Conservation (phyloP, 2,329 filamentous ascomycete species). For the Mycosphaerella sp. region DNA sequence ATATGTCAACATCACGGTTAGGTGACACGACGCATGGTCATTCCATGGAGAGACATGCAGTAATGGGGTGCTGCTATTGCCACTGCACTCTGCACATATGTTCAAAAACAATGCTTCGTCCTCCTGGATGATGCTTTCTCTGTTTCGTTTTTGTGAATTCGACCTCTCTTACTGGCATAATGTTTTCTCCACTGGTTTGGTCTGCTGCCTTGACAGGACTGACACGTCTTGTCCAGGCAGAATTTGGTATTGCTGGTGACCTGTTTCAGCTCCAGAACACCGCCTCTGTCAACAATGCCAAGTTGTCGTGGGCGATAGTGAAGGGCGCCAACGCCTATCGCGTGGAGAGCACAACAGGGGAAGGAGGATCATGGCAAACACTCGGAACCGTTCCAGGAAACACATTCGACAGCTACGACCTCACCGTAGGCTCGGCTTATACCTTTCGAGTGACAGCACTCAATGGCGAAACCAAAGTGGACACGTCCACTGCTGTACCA, state of each 20-base stretch:
- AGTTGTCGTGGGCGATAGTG: slow-evolving; percentile 15
- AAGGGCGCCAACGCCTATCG: slow-evolving; percentile 14
- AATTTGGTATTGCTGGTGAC: slow-evolving; percentile 17
- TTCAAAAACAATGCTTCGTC: no score
- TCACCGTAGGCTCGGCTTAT: slow-evolving; percentile 5
- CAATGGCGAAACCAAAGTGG: slow-evolving; percentile 11
- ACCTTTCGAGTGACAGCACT: slow-evolving; percentile 14
- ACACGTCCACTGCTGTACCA: slow-evolving; percentile 7
- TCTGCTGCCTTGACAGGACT: neutral
- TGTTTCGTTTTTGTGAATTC: no score
- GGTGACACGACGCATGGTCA: no score
- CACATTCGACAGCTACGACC: slow-evolving; percentile 15
- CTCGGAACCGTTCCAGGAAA: slow-evolving; percentile 12
- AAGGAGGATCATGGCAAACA: slow-evolving; percentile 8
- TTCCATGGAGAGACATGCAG: no score
- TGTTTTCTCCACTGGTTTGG: neutral
- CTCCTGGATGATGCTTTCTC: no score
- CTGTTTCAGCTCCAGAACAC: slow-evolving; percentile 17
- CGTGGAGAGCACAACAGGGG: slow-evolving; percentile 8
- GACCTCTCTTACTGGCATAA: neutral
- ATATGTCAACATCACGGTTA: no score
- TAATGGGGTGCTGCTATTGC: no score
- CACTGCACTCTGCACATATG: neutral
- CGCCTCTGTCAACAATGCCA: slow-evolving; percentile 16
- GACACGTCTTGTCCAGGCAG: slow-evolving; percentile 3